Percentiles rank a stretch among this genome's conserved stretches.
These are phyloP conservation scores for Hypoxylon sp. DNA, from an alignment of 2,329 filamentous ascomycete species.

Conservation along the genomic window DNA sequence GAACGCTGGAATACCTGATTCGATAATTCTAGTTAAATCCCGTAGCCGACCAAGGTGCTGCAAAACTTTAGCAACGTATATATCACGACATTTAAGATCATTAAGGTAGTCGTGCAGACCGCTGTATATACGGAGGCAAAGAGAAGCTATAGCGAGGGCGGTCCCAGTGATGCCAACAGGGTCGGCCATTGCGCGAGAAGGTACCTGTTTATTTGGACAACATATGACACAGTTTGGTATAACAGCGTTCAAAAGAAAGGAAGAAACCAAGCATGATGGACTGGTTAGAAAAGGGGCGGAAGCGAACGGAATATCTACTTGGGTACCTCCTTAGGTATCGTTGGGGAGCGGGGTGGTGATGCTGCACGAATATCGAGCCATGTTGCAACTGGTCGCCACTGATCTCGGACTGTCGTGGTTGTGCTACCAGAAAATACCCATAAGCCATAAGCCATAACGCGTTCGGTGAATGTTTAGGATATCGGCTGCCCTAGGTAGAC, in stretches of 20 bases:
- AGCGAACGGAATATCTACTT: no score
- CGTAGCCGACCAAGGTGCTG: background rate
- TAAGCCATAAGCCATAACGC: no score
- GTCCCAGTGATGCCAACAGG: constrained; percentile 28
- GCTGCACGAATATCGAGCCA: no score
- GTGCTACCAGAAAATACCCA: no score
- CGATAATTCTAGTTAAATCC: background rate
- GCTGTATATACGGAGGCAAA: constrained; percentile 37
- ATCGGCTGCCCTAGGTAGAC: no score
- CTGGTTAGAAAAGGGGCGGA: no score
- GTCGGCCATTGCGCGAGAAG: constrained; percentile 14
- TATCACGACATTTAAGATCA: constrained; percentile 22
- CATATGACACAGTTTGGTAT: background rate
- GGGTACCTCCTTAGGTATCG: no score
- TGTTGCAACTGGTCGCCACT: no score
- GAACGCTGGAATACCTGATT: constrained; percentile 1
- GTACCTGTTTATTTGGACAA: background rate
- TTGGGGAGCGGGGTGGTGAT: no score
- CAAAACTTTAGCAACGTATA: constrained; percentile 5
- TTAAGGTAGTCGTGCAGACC: constrained; percentile 32
- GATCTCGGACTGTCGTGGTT: no score
- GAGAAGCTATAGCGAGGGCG: constrained; percentile 30
- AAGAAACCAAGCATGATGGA: background rate
- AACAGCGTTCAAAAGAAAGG: background rate
- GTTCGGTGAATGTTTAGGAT: no score